Evolutionary conservation across 1,284 basidiomycete genomes (phyloP), one percentile per base, ranked within the genome.

Genomic region (Schizophyllum amplum): DNA sequence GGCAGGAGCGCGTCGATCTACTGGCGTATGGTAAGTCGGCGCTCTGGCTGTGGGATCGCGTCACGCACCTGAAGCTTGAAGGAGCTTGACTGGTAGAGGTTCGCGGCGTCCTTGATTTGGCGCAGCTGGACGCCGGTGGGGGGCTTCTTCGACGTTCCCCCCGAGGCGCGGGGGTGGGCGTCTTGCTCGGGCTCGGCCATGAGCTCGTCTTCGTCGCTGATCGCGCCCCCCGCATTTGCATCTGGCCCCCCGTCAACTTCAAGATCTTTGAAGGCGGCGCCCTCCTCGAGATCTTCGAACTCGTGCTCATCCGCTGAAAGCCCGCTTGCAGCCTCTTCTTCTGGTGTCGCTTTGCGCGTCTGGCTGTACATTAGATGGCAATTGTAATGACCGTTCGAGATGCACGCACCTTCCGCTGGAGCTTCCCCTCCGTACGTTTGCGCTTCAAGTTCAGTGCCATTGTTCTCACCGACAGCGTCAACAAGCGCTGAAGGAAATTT

Each of bases 1-100:
- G 90, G 87, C 9, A 96, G 75, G 6, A 96, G 75, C 0, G 83
- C 82, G 61, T 93, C 90, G 60, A 95, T 86, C 89, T 92, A 65
- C 24, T 42, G 24, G n/a, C 50, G 20, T 48, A 9, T 52, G n/a
- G 47, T 27, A 49, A 51, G 17, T n/a, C 15, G 5, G 26, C 26
- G 53, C 22, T 51, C 11, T 25, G 26, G 47, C 15, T 9, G 33
- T n/a, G 52, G n/a, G 4, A 54, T 21, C 22, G 53, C 17, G n/a
- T 57, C 33, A 64, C 75, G 47, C 55, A 87, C 89, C 76, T 93
- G 87, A 6, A 94, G 76, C 68, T 92, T 93, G 75, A 97, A 92
- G 1, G 92, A 81, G 55, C 81, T 90, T 0, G 92, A 94, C 64
- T 82, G 79, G 67, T 89, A 92, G 17, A 97, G 75, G 58, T 93